A percentile compares a stretch with the other conserved stretches of the same genome.
Evolutionary conservation across 768 basidiomycete genomes (phyloP).

Genomic region (Lentinula raphanica): DNA sequence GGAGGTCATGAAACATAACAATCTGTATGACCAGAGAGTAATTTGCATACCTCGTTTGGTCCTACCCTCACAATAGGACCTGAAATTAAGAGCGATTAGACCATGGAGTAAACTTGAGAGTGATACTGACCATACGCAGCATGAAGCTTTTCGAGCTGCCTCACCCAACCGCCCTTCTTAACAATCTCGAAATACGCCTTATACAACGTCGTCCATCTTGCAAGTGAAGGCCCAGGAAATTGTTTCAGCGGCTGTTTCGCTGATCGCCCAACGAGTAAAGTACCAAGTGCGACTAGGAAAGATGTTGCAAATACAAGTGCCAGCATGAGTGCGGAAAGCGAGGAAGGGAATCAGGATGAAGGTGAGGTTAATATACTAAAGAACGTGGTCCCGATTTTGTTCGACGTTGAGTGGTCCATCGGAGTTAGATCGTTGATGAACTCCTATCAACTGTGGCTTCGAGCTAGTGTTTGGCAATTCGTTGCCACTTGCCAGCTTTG

Average conservation of each 20-base stretch:
- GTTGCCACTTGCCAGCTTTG: too few species aligned
- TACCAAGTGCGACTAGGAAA: neutral
- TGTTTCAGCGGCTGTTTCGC: neutral
- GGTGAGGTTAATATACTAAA: too few species aligned
- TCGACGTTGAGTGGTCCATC: too few species aligned
- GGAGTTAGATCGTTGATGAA: too few species aligned
- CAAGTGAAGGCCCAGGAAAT: slow-evolving; percentile 4
- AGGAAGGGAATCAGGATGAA: neutral
- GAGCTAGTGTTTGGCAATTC: too few species aligned
- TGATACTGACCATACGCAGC: slow-evolving; percentile 14
- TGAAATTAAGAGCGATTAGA: neutral
- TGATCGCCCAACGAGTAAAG: neutral
- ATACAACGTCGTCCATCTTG: slow-evolving; percentile 2
- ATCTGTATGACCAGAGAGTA: too few species aligned
- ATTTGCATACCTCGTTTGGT: slow-evolving; percentile 22
- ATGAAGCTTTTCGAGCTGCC: slow-evolving; percentile 15
- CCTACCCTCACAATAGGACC: slow-evolving; percentile 21
- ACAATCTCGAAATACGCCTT: slow-evolving; percentile 2
- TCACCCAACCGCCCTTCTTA: slow-evolving; percentile 1
- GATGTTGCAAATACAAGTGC: neutral
- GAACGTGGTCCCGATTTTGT: too few species aligned
- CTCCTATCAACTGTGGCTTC: too few species aligned
- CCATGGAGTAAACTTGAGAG: neutral
- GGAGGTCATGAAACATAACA: neutral
- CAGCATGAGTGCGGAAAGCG: neutral